Conservation (phyloP, 345 rosid species). For the Hirschfeldia incana region DNA sequence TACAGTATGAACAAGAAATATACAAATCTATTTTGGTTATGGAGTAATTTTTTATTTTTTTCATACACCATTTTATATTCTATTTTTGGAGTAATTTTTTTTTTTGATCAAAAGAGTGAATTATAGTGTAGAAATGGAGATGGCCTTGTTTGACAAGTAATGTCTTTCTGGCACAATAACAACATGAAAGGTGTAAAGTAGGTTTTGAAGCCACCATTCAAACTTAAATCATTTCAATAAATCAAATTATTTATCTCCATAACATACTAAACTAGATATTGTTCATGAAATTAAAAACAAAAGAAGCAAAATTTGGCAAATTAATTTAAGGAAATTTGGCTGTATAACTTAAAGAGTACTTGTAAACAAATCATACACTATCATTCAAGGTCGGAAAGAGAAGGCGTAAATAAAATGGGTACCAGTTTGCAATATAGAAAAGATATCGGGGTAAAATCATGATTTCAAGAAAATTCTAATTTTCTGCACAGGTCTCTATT, state of each 20-base stretch:
- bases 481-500: background rate
- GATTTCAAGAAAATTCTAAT: background rate
- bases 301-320: no score
- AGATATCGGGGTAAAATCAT: constrained; percentile 21
- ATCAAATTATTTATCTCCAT: background rate
- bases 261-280: background rate
- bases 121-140: no score
- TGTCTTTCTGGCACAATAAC: background rate
- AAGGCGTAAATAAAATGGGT: constrained; percentile 8
- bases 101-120: no score
- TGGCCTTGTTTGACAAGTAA: background rate
- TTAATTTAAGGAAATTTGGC: no score
- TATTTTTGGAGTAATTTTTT: no score
- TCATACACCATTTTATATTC: no score
- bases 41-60: no score
- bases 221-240: background rate
- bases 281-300: no score
- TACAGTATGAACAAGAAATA: no score
- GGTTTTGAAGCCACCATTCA: background rate
- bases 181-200: background rate
- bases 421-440: background rate
- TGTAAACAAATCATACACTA: background rate
- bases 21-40: no score
- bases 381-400: background rate
- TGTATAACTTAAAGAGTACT: background rate